Base-by-base conservation (phyloP, 164 flowering plant genomes). In the Vitis riparia region DNA sequence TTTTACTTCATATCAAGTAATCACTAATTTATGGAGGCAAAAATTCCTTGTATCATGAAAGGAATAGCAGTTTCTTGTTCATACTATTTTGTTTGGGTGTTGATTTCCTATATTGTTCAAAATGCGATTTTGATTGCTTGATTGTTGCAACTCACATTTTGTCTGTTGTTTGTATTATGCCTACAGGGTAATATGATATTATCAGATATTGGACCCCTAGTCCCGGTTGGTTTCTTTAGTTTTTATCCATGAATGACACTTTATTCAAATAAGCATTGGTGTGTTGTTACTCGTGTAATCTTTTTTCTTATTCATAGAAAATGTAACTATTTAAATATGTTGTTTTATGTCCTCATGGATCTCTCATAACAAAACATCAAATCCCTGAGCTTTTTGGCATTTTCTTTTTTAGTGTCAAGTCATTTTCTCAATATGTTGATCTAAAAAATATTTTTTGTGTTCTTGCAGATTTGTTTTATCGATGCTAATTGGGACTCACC, bases 391-490 rank as follows among this genome's bases (percentile, higher is more conserved):
- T 55, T 63, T 51, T 32, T 50, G 66, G 30, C 15, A 19, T 19
- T 51, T 51, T 15, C 6, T 59, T 27, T 65, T 23, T 50, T 30
- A 11, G 19, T 49, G 49, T 44, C 9, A 49, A 19, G 9, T 23
- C 56, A 14, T 5, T 17, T 62, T 50, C 30, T 48, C 48, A 70
- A 23, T 51, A 44, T 62, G 37, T 23, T 51, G 60, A 80, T 79
- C 94, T 88, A 88, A 88, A 84, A 71, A 77, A 68, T 88, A 81
- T 87, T 72, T 84, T 88, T 87, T 80, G 73, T 89, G 82, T 88
- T 82, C 85, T 75, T 89, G 98, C 98, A 93, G 98, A 93, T 93
- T 80, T 84, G 81, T 87, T 68, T 19, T 78, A 71, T 76, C 80
- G 79, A 86, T 59, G 84, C 82, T 88, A 86, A 85, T 78, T 75